phyloP scores from a whole-genome alignment of 23 red algal genomes.

The Agarophyton chilense region DNA sequence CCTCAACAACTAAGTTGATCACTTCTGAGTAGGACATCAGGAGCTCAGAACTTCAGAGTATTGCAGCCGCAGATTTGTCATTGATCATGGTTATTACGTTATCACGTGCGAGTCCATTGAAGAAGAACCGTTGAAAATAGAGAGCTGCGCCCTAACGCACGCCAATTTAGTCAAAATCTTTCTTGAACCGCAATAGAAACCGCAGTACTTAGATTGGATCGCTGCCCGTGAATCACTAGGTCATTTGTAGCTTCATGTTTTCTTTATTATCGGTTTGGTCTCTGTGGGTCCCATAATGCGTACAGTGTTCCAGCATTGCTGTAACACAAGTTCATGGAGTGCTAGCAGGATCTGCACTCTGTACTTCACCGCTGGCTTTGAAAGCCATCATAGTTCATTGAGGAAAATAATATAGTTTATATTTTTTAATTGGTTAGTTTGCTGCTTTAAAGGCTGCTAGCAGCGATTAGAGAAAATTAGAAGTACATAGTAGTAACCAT shows the following conservation, averaged over 20 bases:
- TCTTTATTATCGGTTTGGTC: neutral
- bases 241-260: slow-evolving; percentile 19
- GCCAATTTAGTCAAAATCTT: neutral
- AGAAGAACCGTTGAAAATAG: neutral
- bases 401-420: no score
- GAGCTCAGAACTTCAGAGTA: neutral
- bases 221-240: neutral
- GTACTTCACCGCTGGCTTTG: no score
- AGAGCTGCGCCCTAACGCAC: neutral
- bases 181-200: slow-evolving; percentile 16
- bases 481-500: no score
- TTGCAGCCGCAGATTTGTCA: neutral
- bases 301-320: no score
- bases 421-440: no score
- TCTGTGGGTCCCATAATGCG: no score
- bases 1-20: neutral
- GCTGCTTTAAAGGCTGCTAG: no score
- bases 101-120: neutral
- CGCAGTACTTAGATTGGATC: slow-evolving; percentile 29
- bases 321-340: no score
- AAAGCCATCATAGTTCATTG: no score
- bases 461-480: no score
- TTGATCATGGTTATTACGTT: neutral
- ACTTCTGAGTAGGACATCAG: neutral
- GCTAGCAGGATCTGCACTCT: no score